phyloP scores from a whole-genome alignment of 768 basidiomycete genomes.

The Rhodotorula toruloides region DNA sequence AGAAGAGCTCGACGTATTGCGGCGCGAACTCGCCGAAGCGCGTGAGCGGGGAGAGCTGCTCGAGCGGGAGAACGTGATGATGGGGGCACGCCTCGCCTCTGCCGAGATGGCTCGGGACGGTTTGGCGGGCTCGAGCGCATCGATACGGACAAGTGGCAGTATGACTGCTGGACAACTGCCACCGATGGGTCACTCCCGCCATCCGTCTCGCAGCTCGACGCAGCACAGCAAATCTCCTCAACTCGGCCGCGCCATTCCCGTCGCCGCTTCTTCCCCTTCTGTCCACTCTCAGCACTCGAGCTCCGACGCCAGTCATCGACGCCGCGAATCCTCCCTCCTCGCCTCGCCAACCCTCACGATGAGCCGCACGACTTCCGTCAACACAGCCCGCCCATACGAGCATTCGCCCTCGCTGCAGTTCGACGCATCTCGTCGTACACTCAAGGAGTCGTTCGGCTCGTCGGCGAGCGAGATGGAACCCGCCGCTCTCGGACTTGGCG shows the following conservation, averaged over 20 bases:
- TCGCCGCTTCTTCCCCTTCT: too few relatives aligned
- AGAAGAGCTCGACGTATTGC: background rate
- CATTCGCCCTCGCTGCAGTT: background rate
- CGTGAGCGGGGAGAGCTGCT: background rate
- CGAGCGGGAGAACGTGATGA: constrained; percentile 8
- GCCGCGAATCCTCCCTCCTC: too few relatives aligned
- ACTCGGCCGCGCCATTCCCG: too few relatives aligned
- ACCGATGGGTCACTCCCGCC: too few relatives aligned
- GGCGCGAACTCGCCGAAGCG: constrained; percentile 2
- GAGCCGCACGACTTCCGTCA: background rate
- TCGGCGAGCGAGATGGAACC: background rate
- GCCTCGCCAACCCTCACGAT: too few relatives aligned
- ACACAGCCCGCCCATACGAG: background rate
- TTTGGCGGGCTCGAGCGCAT: background rate
- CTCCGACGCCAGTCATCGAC: too few relatives aligned
- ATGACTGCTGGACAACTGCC: background rate
- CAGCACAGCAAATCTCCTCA: too few relatives aligned
- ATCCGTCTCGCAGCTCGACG: too few relatives aligned
- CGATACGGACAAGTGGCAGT: too few relatives aligned
- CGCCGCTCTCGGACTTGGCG: background rate
- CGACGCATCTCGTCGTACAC: background rate
- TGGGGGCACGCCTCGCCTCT: constrained; percentile 6
- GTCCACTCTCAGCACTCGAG: too few relatives aligned
- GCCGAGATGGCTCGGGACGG: constrained; percentile 2
- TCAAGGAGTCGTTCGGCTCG: background rate